These are phyloP conservation scores for Eragrostis curvula DNA, from an alignment of 176 grass and related monocot species.

Conservation along the genomic window DNA sequence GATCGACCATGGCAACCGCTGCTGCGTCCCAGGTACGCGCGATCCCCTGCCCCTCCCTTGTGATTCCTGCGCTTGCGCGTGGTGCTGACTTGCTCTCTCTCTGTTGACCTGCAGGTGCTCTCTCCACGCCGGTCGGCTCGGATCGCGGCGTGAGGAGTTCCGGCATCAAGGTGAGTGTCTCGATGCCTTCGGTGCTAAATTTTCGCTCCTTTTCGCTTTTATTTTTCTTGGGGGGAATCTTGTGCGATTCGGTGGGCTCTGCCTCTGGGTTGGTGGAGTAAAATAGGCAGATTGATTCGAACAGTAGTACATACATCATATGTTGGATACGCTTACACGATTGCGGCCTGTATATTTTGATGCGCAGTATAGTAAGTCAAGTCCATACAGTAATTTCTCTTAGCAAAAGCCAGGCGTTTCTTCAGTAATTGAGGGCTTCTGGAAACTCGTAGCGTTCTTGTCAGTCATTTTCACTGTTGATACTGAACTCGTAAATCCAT, in stretches of 20 bases:
- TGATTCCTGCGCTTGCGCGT: not conserved
- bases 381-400: no score
- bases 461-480: not conserved
- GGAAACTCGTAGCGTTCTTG: not conserved
- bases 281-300: slow-evolving; percentile 21
- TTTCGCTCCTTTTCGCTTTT: not conserved
- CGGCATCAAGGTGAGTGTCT: slow-evolving; percentile 42
- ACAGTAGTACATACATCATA: not conserved
- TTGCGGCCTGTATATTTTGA: not conserved
- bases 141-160: slow-evolving; percentile 39
- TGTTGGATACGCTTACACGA: not conserved
- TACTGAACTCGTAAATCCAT: not conserved
- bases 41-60: not conserved
- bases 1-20: slow-evolving; percentile 43
- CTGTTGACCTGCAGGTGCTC: slow-evolving; percentile 33
- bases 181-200: not conserved
- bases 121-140: slow-evolving; percentile 42
- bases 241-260: slow-evolving; percentile 8
- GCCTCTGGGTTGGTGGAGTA: not conserved
- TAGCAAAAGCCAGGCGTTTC: not conserved
- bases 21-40: slow-evolving; percentile 40
- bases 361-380: no score
- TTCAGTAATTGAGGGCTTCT: not conserved
- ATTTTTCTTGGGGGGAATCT: not conserved
- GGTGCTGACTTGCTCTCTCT: not conserved